Base-by-base conservation (phyloP, 192 early-diverging fungal genomes). In the Fimicolochytrium jonesii region DNA sequence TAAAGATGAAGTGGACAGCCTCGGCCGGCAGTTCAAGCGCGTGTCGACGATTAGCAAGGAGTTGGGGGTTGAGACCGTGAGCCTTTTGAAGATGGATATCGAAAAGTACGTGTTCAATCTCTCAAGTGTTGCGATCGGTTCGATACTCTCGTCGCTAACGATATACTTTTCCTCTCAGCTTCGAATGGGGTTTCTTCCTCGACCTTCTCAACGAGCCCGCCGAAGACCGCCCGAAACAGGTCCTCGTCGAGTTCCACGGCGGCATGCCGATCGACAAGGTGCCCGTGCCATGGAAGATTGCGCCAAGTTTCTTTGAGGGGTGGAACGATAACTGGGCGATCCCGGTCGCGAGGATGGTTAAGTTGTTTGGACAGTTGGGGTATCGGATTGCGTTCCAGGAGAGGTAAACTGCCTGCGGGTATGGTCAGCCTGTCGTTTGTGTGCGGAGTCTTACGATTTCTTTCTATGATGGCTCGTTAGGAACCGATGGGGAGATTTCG, bases 241-340 rank as follows among this genome's bases (percentile, higher is more conserved):
- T 65, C 32, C 53, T 65, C 18, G 43, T 65, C 53, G 63, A 65
- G 25, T 29, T 65, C 43, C 63, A 65, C 53, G 51, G 11, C 2
- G 61, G 51, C 34, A 47, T 50, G 33, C 56, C 56, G 3, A 7
- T 18, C 39, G 54, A 45, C 37, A 13, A 39, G 25, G 56, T 20
- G n/a, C 56, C 37, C 43, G 43, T 3, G 48, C 56, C 56, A 26
- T 42, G 29, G 18, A 11, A 13, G 10, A 13, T 39, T 25, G 45
- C 59, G 6, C 59, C 59, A 11, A 30, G 18, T 5, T 5, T 61
- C 9, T 61, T 61, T 37, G 32, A 61, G 35, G 46, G 28, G 7
- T 47, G 59, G 59, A 30, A 47, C 2, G 20, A 29, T 2, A 61
- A 46, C 34, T 61, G 46, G 44, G 59, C 59, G 2, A 50, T 50